A percentile compares a stretch with the other conserved stretches of the same genome.
Evolutionary conservation across 345 rosid species (phyloP).

Genomic region (Populus tremula): DNA sequence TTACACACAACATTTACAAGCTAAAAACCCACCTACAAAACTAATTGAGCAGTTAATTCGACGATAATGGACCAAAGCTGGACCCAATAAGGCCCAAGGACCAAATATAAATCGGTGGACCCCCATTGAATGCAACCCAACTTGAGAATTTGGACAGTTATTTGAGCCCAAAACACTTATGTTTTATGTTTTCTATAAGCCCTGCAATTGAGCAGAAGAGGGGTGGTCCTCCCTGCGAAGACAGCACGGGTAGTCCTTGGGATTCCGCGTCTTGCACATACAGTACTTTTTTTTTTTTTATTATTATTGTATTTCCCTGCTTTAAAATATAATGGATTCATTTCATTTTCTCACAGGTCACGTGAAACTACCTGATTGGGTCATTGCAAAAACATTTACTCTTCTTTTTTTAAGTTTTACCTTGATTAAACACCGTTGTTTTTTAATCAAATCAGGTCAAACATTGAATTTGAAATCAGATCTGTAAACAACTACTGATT

Average conservation of each 20-base stretch:
- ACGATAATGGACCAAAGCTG: background rate
- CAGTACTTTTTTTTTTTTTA: background rate
- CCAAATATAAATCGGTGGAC: background rate
- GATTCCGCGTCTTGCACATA: conserved; percentile 20
- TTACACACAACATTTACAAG: background rate
- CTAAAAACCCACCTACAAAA: background rate
- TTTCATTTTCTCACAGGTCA: background rate
- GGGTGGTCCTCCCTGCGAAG: background rate
- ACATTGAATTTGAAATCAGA: background rate
- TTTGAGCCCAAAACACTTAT: background rate
- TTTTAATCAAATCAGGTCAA: background rate
- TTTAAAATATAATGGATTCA: background rate
- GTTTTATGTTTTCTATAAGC: background rate
- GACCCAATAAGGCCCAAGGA: background rate
- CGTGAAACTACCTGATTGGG: background rate
- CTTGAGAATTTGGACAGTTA: background rate
- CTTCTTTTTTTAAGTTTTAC: no score
- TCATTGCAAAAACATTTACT: background rate
- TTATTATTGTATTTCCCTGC: background rate
- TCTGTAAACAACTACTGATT: background rate
- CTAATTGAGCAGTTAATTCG: no score
- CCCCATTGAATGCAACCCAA: background rate
- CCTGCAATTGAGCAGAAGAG: background rate
- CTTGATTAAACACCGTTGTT: background rate
- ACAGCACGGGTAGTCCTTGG: conserved; percentile 7